A percentile compares a stretch with the other conserved stretches of the same genome.
Evolutionary conservation across 2,329 filamentous ascomycete species (phyloP).

Genomic region (Trichoderma oligosporum): DNA sequence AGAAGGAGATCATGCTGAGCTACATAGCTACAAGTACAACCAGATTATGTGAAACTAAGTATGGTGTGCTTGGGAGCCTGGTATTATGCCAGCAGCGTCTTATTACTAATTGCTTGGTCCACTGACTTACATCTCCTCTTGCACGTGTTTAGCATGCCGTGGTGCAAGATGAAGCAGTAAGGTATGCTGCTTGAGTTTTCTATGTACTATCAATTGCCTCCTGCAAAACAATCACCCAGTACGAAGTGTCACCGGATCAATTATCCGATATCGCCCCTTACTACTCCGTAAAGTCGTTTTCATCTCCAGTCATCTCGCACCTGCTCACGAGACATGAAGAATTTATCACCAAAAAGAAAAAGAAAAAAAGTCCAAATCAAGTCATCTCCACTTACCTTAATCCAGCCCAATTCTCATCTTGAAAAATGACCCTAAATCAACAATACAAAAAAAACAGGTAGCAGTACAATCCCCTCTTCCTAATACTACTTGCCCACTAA

Average conservation of each 20-base stretch:
- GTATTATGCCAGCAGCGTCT: not conserved
- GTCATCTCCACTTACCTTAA: conserved; percentile 18
- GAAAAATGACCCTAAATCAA: not conserved
- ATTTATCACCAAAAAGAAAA: not conserved
- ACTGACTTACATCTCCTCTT: not conserved
- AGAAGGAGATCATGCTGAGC: not conserved
- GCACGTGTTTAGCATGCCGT: not conserved
- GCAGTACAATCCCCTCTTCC: not conserved
- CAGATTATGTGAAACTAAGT: not conserved
- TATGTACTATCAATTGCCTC: not conserved
- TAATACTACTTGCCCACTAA: too few relatives aligned
- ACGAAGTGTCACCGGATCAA: not conserved
- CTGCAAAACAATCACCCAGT: not conserved
- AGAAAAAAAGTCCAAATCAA: too few relatives aligned
- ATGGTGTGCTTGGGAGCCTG: not conserved
- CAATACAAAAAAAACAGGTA: too few relatives aligned
- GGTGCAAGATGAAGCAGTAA: too few relatives aligned
- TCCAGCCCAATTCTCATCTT: not conserved
- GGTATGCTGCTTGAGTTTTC: too few relatives aligned
- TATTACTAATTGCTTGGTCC: not conserved
- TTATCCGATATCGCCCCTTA: conserved; percentile 13
- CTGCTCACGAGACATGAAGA: conserved; percentile 7
- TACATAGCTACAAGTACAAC: not conserved
- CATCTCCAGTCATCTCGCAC: not conserved
- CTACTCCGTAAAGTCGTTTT: not conserved